A percentile compares a stretch with the other conserved stretches of the same genome.
phyloP scores from a whole-genome alignment of 2,329 filamentous ascomycete species.

The Penicillium sp. region DNA sequence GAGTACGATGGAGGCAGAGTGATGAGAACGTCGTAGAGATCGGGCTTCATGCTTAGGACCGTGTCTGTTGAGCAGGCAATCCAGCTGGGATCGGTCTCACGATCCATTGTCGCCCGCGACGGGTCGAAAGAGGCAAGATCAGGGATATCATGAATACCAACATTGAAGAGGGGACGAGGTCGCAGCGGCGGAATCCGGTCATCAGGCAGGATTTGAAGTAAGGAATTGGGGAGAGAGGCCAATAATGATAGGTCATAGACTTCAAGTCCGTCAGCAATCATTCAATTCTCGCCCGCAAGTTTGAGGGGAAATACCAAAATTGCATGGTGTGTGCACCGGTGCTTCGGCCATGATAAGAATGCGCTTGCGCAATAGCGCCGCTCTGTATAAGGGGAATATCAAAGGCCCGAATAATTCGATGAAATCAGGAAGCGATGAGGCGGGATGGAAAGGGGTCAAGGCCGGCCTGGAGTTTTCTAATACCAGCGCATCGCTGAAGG shows the following conservation, averaged over 20 bases:
- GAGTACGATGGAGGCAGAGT: conserved; percentile 71
- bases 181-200: conserved; percentile 64
- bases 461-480: conserved; percentile 55
- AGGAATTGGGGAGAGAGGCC: conserved; percentile 79
- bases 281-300: not conserved
- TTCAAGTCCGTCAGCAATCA: conserved; percentile 43
- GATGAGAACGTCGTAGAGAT: conserved; percentile 87
- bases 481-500: conserved; percentile 49
- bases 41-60: conserved; percentile 82
- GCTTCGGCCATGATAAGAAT: conserved; percentile 85
- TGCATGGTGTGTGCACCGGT: conserved; percentile 82
- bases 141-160: conserved; percentile 91
- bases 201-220: conserved; percentile 69
- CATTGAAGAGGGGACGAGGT: conserved; percentile 82
- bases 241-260: conserved; percentile 95
- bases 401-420: conserved; percentile 86
- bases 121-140: conserved; percentile 69
- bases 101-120: conserved; percentile 41
- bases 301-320: conserved; percentile 69
- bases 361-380: conserved; percentile 81
- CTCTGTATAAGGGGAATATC: conserved; percentile 87
- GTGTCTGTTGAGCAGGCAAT: conserved; percentile 95
- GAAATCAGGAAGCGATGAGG: conserved; percentile 76
- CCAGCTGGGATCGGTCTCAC: conserved; percentile 66
- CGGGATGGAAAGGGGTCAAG: conserved; percentile 80